These are phyloP conservation scores for Candida pseudoviswanathii DNA, from an alignment of 1,139 yeast genomes.

Conservation along the genomic window DNA sequence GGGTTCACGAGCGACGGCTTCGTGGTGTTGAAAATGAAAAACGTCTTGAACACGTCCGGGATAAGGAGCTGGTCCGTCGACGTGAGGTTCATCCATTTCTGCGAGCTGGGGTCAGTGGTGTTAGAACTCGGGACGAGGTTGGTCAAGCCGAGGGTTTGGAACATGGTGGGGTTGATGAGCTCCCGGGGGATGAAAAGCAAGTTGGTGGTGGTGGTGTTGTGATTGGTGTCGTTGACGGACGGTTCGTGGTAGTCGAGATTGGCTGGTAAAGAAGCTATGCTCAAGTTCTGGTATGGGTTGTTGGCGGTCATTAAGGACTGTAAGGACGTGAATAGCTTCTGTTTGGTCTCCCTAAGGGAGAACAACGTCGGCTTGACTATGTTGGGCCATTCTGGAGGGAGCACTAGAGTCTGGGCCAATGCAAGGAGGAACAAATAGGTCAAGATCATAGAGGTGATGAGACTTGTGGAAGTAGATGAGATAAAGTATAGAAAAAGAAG, in stretches of 20 bases:
- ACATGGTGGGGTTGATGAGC: conserved; percentile 22
- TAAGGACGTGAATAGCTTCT: conserved; percentile 12
- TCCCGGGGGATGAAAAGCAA: conserved; percentile 26
- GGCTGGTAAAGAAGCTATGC: neutral
- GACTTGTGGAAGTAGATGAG: neutral
- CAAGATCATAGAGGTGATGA: neutral
- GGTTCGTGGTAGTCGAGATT: neutral
- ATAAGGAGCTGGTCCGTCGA: conserved; percentile 14
- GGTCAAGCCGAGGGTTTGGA: conserved; percentile 24
- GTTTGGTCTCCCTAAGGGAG: conserved; percentile 15
- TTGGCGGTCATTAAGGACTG: conserved; percentile 12
- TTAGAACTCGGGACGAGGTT: conserved; percentile 13
- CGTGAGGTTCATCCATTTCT: conserved; percentile 17
- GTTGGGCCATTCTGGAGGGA: conserved; percentile 17
- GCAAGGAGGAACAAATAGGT: neutral
- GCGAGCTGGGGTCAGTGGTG: conserved; percentile 3
- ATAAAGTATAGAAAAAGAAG: neutral
- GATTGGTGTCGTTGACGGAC: too few species aligned
- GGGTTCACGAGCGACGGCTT: neutral
- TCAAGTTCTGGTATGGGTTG: neutral
- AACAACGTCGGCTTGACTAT: conserved; percentile 14
- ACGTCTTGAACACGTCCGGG: conserved; percentile 31
- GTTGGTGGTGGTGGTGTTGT: conserved; percentile 10
- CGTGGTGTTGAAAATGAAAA: conserved; percentile 36
- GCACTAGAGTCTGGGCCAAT: conserved; percentile 6